Evolutionary conservation across 2,329 filamentous ascomycete species (phyloP).

Genomic region (Cladorrhinum sp.): DNA sequence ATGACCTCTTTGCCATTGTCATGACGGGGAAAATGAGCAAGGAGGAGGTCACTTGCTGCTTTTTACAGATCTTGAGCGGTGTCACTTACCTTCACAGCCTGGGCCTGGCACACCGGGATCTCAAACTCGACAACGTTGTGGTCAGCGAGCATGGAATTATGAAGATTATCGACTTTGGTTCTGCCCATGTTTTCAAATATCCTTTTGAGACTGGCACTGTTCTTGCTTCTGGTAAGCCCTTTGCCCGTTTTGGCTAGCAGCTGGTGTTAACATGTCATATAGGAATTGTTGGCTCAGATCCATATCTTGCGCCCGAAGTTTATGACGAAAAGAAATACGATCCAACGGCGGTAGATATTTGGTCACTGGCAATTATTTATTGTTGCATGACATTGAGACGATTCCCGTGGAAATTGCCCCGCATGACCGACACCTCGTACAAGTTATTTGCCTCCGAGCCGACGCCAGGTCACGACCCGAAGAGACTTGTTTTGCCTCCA

Average conservation of each 20-base stretch:
- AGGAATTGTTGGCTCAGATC: slow-evolving; percentile 78
- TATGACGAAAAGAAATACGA: slow-evolving; percentile 94
- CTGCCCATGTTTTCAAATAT: slow-evolving; percentile 94
- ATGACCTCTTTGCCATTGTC: slow-evolving; percentile 92
- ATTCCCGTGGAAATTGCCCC: slow-evolving; percentile 96
- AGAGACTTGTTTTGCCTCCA: slow-evolving; percentile 48
- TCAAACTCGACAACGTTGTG: slow-evolving; percentile 97
- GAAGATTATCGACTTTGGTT: slow-evolving; percentile 99
- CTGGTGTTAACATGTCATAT: slow-evolving; percentile 4
- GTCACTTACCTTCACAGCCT: slow-evolving; percentile 94
- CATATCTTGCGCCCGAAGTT: slow-evolving; percentile 94
- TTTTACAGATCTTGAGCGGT: slow-evolving; percentile 90
- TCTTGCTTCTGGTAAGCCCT: slow-evolving; percentile 68
- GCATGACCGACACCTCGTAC: slow-evolving; percentile 89
- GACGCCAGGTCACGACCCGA: slow-evolving; percentile 67
- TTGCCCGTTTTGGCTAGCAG: neutral
- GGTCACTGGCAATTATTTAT: slow-evolving; percentile 97
- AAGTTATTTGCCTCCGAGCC: slow-evolving; percentile 87
- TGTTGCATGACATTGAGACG: slow-evolving; percentile 96
- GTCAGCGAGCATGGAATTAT: slow-evolving; percentile 96
- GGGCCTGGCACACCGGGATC: slow-evolving; percentile 88
- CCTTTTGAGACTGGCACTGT: slow-evolving; percentile 91
- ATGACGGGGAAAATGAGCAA: slow-evolving; percentile 98
- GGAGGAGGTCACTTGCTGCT: slow-evolving; percentile 86
- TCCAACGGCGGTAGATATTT: slow-evolving; percentile 89